A percentile compares a stretch with the other conserved stretches of the same genome.
Conservation (phyloP, 1,284 basidiomycete species). For the Apiotrichum veenhuisii region DNA sequence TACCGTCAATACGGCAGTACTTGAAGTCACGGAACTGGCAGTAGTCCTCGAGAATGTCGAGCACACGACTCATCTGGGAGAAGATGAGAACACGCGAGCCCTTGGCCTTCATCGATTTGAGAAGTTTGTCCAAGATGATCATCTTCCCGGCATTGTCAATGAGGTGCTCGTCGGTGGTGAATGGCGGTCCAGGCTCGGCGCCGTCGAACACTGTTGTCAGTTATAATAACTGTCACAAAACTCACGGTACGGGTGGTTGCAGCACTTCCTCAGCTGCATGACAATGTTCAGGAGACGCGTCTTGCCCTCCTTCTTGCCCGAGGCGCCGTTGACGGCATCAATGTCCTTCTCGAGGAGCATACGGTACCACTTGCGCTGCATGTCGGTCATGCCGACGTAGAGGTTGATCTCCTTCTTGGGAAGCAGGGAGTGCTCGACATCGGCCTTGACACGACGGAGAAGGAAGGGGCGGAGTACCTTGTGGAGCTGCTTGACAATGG, state of each 20-base stretch:
- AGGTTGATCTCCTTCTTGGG: conserved; percentile 99
- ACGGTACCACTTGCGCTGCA: conserved; percentile 98
- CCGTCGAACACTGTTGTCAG: conserved; percentile 64
- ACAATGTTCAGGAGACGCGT: conserved; percentile 98
- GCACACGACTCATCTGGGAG: conserved; percentile 94
- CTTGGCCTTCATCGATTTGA: conserved; percentile 82
- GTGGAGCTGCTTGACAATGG: conserved; percentile 92
- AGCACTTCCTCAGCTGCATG: conserved; percentile 76
- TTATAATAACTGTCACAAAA: neutral
- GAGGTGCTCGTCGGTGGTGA: conserved; percentile 96
- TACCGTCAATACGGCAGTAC: conserved; percentile 95
- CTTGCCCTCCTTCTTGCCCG: conserved; percentile 98
- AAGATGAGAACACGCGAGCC: conserved; percentile 95
- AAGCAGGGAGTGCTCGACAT: conserved; percentile 93
- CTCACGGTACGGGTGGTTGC: conserved; percentile 59
- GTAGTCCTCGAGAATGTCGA: conserved; percentile 97
- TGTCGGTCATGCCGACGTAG: conserved; percentile 94
- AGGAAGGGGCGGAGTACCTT: conserved; percentile 95
- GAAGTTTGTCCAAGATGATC: conserved; percentile 93
- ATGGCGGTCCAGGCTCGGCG: conserved; percentile 94
- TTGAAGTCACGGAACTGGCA: conserved; percentile 87
- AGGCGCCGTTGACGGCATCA: conserved; percentile 94
- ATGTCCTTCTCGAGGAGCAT: conserved; percentile 97
- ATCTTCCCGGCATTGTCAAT: conserved; percentile 95
- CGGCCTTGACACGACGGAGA: conserved; percentile 88